These are phyloP conservation scores for Mycena albidolilacea DNA, from an alignment of 768 basidiomycete genomes.

Conservation along the genomic window DNA sequence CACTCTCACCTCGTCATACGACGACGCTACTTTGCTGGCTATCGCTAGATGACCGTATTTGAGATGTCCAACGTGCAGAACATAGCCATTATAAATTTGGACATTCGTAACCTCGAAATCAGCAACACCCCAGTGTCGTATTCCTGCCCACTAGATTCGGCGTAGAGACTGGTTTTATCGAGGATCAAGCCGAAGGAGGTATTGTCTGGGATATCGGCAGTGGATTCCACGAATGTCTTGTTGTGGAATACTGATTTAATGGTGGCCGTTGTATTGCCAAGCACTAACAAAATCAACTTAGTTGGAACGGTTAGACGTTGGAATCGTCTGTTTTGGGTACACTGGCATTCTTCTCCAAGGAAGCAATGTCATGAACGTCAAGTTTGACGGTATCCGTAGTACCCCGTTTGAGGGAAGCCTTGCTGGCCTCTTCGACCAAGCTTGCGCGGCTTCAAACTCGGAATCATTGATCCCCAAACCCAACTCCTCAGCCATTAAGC, in stretches of 20 bases:
- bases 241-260: conserved; percentile 90
- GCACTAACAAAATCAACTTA: conserved; percentile 60
- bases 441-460: conserved; percentile 92
- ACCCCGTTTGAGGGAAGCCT: conserved; percentile 83
- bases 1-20: conserved; percentile 87
- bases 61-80: conserved; percentile 91
- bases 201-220: conserved; percentile 74
- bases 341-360: conserved; percentile 80
- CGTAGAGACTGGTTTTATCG: conserved; percentile 96
- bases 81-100: conserved; percentile 95
- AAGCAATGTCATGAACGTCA: conserved; percentile 95
- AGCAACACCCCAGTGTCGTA: conserved; percentile 91
- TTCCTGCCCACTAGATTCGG: conserved; percentile 98
- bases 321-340: conserved; percentile 95
- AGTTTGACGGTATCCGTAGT: conserved; percentile 83
- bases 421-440: conserved; percentile 92
- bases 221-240: conserved; percentile 81
- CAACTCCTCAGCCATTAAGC: conserved; percentile 96
- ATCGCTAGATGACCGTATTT: conserved; percentile 90
- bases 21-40: conserved; percentile 87
- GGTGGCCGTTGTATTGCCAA: conserved; percentile 81
- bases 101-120: conserved; percentile 97
- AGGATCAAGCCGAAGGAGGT: conserved; percentile 88
- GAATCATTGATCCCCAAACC: conserved; percentile 86
- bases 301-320: neutral